Evolutionary conservation across 768 basidiomycete species (phyloP).

Genomic region (Boletus pseudopeckii): DNA sequence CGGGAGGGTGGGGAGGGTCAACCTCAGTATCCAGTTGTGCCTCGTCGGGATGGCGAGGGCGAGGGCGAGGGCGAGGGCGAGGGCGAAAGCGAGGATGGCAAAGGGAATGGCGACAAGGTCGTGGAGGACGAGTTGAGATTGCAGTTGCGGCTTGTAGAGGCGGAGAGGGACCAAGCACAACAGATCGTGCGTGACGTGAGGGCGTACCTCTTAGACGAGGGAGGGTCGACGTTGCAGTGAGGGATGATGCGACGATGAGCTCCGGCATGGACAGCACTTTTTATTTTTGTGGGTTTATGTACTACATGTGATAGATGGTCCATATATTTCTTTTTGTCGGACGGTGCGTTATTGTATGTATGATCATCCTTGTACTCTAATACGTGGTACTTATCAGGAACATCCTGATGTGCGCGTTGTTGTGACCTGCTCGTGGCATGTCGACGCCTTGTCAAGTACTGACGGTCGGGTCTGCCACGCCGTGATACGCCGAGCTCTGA

Average conservation of each 20-base stretch:
- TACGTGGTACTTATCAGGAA: neutral
- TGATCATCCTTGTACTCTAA: neutral
- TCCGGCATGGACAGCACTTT: neutral
- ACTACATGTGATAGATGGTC: neutral
- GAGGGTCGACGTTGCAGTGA: neutral
- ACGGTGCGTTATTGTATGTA: neutral
- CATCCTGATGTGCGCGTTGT: too few relatives aligned
- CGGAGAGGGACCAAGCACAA: conserved; percentile 20
- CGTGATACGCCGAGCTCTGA: too few relatives aligned
- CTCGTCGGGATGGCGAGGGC: neutral
- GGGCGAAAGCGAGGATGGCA: too few relatives aligned
- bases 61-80: too few relatives aligned
- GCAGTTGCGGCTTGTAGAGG: conserved; percentile 13
- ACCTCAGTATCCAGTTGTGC: neutral
- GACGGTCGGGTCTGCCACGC: too few relatives aligned
- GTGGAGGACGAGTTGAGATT: conserved; percentile 8
- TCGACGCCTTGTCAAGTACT: too few relatives aligned
- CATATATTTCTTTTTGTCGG: neutral
- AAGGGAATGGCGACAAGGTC: neutral
- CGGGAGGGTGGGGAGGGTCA: neutral
- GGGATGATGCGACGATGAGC: neutral
- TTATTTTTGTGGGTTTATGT: neutral
- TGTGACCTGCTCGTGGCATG: too few relatives aligned
- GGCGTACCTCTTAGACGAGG: conserved; percentile 15
- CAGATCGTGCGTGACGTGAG: conserved; percentile 15